Conservation (phyloP, 2,329 filamentous ascomycete species). For the Myrmaecium sp. region DNA sequence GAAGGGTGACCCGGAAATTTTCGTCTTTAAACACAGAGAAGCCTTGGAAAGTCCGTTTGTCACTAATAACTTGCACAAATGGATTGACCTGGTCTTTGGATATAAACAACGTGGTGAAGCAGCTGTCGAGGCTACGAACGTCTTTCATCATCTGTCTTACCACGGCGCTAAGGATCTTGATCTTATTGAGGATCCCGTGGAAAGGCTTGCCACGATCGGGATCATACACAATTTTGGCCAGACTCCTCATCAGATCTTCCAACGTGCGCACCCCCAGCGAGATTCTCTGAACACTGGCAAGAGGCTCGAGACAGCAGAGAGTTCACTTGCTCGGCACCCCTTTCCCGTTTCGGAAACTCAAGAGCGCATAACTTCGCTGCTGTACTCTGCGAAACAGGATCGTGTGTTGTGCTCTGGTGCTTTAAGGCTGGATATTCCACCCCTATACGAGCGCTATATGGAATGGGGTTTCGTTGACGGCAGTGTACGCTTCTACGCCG, state of each 20-base stretch:
- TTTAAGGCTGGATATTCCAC: conserved; percentile 74
- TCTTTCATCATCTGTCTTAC: conserved; percentile 93
- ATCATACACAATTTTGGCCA: conserved; percentile 99
- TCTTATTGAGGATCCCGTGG: conserved; percentile 72
- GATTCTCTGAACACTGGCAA: conserved; percentile 51
- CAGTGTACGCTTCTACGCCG: conserved; percentile 77
- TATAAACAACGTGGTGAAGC: conserved; percentile 87
- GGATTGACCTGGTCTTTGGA: conserved; percentile 94
- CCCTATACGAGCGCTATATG: conserved; percentile 73
- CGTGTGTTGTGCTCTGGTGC: conserved; percentile 69
- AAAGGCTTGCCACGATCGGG: conserved; percentile 74
- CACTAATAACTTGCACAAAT: conserved; percentile 73
- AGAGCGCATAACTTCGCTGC: conserved; percentile 64
- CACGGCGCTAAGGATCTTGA: conserved; percentile 87
- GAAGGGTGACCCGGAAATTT: conserved; percentile 87
- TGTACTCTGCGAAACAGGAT: conserved; percentile 64
- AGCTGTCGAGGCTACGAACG: conserved; percentile 78
- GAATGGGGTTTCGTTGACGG: conserved; percentile 95
- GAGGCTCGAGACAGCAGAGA: conserved; percentile 61
- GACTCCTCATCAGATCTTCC: conserved; percentile 89
- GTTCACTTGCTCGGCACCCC: conserved; percentile 60
- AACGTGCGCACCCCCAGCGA: conserved; percentile 58
- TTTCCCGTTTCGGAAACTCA: conserved; percentile 60
- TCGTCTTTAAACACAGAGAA: conserved; percentile 90
- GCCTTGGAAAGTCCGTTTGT: conserved; percentile 88